phyloP scores from a whole-genome alignment of 2,329 filamentous ascomycete genomes.

The Epichloe brachyelytri region DNA sequence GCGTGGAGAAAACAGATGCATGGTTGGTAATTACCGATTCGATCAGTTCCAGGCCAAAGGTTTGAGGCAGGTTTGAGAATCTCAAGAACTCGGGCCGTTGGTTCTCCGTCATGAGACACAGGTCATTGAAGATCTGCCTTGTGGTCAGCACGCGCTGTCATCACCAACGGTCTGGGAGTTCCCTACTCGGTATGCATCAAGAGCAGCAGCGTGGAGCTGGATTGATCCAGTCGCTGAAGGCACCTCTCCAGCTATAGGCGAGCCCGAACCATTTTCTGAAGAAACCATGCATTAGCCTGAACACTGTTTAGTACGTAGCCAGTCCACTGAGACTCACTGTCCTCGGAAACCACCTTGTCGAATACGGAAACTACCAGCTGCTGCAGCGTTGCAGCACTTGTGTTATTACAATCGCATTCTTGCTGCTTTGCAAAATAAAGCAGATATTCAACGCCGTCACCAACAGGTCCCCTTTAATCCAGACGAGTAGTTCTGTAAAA shows the following conservation, averaged over 20 bases:
- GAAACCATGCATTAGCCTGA: not conserved
- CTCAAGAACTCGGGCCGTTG: slow-evolving; percentile 72
- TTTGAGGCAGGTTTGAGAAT: slow-evolving; percentile 64
- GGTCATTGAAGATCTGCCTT: slow-evolving; percentile 67
- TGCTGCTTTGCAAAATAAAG: slow-evolving; percentile 79
- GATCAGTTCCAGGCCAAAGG: slow-evolving; percentile 81
- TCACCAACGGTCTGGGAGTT: not conserved
- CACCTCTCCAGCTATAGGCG: slow-evolving; percentile 52
- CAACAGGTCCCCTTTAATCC: slow-evolving; percentile 69
- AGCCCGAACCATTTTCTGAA: slow-evolving; percentile 32
- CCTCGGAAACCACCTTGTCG: slow-evolving; percentile 76
- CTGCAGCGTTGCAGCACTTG: slow-evolving; percentile 89
- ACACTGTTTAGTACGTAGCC: not conserved
- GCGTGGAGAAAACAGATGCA: slow-evolving; percentile 61
- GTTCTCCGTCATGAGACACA: slow-evolving; percentile 77
- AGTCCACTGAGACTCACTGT: slow-evolving; percentile 37
- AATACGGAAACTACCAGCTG: slow-evolving; percentile 88
- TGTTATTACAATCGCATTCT: slow-evolving; percentile 87
- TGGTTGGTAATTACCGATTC: slow-evolving; percentile 84
- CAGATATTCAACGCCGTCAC: slow-evolving; percentile 80
- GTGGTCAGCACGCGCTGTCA: slow-evolving; percentile 6
- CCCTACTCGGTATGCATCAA: slow-evolving; percentile 67
- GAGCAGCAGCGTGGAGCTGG: slow-evolving; percentile 58
- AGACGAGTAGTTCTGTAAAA: slow-evolving; percentile 72
- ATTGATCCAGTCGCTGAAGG: slow-evolving; percentile 51